Conservation (phyloP, 345 rosid genomes). For the Populus simonii region DNA sequence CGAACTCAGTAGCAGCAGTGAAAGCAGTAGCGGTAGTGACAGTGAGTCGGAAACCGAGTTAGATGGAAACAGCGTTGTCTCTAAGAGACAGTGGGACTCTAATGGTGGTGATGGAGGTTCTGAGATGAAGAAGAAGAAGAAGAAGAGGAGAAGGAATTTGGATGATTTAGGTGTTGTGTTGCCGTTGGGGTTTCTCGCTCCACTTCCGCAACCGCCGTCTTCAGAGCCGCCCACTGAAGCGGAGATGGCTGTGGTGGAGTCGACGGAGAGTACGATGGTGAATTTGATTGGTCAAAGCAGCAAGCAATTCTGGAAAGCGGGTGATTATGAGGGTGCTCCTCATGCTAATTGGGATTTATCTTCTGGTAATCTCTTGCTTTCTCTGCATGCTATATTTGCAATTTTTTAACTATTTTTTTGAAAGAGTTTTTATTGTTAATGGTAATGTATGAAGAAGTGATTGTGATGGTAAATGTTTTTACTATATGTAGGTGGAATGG, state of each 20-base stretch:
- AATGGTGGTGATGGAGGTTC: slow-evolving; percentile 12
- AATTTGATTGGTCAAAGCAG: slow-evolving; percentile 20
- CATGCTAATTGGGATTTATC: slow-evolving; percentile 43
- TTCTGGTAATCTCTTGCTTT: slow-evolving; percentile 41
- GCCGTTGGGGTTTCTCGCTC: slow-evolving; percentile 51
- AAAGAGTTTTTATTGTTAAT: not conserved
- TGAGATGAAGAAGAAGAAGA: slow-evolving; percentile 8
- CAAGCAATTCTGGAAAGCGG: slow-evolving; percentile 94
- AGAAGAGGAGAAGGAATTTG: slow-evolving; percentile 24
- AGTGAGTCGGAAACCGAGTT: slow-evolving; percentile 53
- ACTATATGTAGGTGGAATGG: slow-evolving; percentile 59
- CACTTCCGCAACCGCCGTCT: slow-evolving; percentile 28
- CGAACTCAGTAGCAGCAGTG: slow-evolving; percentile 49
- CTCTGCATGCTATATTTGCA: not conserved
- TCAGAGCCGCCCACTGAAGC: slow-evolving; percentile 13
- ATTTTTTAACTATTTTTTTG: not conserved
- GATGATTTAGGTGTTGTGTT: slow-evolving; percentile 29
- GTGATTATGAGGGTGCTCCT: slow-evolving; percentile 64
- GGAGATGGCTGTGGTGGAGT: not conserved
- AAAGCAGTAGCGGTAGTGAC: slow-evolving; percentile 27
- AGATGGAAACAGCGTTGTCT: slow-evolving; percentile 20
- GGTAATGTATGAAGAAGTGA: not conserved
- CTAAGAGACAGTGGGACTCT: slow-evolving; percentile 30
- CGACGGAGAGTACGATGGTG: not conserved
- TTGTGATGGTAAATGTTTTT: not conserved